Evolutionary conservation across 2,329 filamentous ascomycete species (phyloP), one percentile per base, ranked within the genome.

Genomic region (Trichoderma sp.): DNA sequence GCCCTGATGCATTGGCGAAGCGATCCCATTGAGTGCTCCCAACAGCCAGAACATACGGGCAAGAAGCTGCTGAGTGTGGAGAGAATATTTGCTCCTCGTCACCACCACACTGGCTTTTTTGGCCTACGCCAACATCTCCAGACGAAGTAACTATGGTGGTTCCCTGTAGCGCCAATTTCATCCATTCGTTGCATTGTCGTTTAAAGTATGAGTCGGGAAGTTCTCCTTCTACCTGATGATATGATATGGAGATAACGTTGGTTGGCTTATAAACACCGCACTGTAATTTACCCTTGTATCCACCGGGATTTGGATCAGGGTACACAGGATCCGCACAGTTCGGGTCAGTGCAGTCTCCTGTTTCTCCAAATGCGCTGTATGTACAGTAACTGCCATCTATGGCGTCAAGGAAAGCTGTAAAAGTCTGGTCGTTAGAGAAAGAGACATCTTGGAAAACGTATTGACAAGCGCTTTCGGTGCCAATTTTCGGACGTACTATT

Each of bases 161-260:
- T 52, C 85, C 85, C 73, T 82, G 81, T 2, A 87, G 80, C n/a
- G 82, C 85, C 1, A 87, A 80, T 77, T 87, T 87, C 81, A 86
- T 81, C 75, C 84, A 87, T 77, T 87, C 85, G 69, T 79, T 76
- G 74, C 85, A 87, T 74, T 87, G 85, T 4, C 85, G 79, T 49
- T 79, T 73, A 71, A 83, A 81, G 73, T 87, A 88, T 68, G 76
- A 78, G 7, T 78, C 77, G 1, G 83, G 81, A 8, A 85, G 76
- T 58, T 83, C 82, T 16, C 79, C 81, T 76, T 87, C 85, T 71
- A 84, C 83, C 72, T 84, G 83, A 19, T 79, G 81, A 75, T 88
- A 88, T 10, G 83, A 85, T 29, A 84, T 85, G 24, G 81, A 83
- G 70, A 87, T 83, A 68, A 87, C 85, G 68, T 87, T 86, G 14